phyloP scores from a whole-genome alignment of 257 asterid species.

The Plantago major region DNA sequence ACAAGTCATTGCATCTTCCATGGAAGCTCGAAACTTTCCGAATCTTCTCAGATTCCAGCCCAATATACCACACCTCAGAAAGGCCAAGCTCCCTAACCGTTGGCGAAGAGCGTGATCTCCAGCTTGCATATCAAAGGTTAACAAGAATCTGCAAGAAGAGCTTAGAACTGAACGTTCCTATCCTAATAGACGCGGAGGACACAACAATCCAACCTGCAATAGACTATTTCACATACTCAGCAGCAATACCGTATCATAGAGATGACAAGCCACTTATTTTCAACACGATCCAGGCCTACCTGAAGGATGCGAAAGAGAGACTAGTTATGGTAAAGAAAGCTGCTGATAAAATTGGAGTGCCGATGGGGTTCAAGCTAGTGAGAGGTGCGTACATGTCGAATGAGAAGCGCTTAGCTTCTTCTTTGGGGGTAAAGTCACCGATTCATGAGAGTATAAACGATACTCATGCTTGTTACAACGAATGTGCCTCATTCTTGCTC shows the following conservation, averaged over 20 bases:
- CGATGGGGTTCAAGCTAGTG: constrained; percentile 72
- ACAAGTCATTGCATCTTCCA: constrained; percentile 48
- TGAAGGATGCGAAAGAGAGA: constrained; percentile 61
- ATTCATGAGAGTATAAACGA: constrained; percentile 41
- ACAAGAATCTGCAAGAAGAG: constrained; percentile 42
- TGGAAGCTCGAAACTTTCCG: constrained; percentile 69
- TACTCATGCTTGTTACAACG: constrained; percentile 62
- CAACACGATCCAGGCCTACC: constrained; percentile 76
- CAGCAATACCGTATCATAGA: constrained; percentile 35
- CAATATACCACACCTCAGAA: constrained; percentile 57
- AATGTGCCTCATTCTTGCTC: constrained; percentile 55
- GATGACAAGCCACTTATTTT: constrained; percentile 51
- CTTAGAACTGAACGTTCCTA: constrained; percentile 35
- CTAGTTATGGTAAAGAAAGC: constrained; percentile 44
- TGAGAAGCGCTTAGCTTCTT: constrained; percentile 42
- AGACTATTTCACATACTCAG: constrained; percentile 70
- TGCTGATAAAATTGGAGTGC: constrained; percentile 51
- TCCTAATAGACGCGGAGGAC: constrained; percentile 86
- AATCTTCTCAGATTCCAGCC: constrained; percentile 55
- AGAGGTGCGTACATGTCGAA: constrained; percentile 76
- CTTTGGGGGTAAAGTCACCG: constrained; percentile 45
- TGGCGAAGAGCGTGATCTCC: constrained; percentile 60
- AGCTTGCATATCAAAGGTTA: constrained; percentile 40
- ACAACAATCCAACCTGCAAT: constrained; percentile 74
- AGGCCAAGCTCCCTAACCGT: constrained; percentile 44